Evolutionary conservation across 78 protist species (phyloP), one percentile per base, ranked within the genome.

Genomic region (Dictyostelium brefeldianum): DNA sequence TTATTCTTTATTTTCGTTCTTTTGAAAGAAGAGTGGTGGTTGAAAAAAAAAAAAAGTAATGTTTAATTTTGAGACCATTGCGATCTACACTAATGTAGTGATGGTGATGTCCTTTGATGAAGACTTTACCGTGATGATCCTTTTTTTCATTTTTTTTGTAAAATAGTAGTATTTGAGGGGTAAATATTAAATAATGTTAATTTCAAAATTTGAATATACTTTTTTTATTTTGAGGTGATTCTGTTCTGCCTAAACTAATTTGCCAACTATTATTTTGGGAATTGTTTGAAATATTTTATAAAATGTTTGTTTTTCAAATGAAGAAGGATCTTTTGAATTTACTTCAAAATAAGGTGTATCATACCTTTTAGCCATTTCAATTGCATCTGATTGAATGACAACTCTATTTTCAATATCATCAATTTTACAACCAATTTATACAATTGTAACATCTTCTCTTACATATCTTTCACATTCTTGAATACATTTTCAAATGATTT

Each of bases 71-170:
- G n/a, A n/a, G 78, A 43, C 78, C 78, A 17, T 70, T 53, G 10
- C 43, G 78, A 70, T 70, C 78, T 5, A 36, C 78, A 7, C n/a
- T 1, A 18, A 70, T 41, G 78, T 70, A 70, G 12, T 70, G 47
- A n/a, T 41, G 56, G 15, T 70, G 78, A 20, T 70, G 78, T 41
- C 78, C 78, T 43, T 41, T 70, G 54, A 70, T 70, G 5, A 25
- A 70, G 9, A 70, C 78, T 29, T 70, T 29, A 41, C 54, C 54
- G 15, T 17, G 25, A 17, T 70, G 78, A 11, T 70, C n/a, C n/a
- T n/a, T n/a, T n/a, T n/a, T n/a, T n/a, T n/a, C n/a, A n/a, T n/a
- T n/a, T n/a, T n/a, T n/a, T n/a, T n/a, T n/a, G n/a, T n/a, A n/a
- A n/a, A n/a, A n/a, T n/a, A n/a, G n/a, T n/a, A n/a, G n/a, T n/a